Conservation (phyloP, 495 filamentous ascomycete genomes). For the Penicillium antarcticum region DNA sequence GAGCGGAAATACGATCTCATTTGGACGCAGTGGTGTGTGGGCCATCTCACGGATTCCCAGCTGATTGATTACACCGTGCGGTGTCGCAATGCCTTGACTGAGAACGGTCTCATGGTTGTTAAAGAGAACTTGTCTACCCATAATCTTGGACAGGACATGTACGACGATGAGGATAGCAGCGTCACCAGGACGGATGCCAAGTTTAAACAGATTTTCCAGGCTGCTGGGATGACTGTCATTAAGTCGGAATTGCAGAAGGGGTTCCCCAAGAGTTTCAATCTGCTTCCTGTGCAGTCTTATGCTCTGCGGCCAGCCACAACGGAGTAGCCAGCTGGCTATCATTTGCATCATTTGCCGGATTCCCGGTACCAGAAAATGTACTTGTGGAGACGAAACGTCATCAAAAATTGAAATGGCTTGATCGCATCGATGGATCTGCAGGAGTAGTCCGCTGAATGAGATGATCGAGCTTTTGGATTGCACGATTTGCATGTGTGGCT, state of each 20-base stretch:
- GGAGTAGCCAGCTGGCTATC: neutral
- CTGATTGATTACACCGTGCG: slow-evolving; percentile 63
- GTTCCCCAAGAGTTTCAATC: slow-evolving; percentile 57
- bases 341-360: neutral
- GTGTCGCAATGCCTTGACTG: slow-evolving; percentile 53
- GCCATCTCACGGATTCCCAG: slow-evolving; percentile 79
- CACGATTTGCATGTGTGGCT: neutral
- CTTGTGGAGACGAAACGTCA: too few relatives aligned
- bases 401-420: neutral
- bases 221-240: slow-evolving; percentile 64
- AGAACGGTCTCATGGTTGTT: slow-evolving; percentile 61
- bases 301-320: slow-evolving; percentile 46
- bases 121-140: slow-evolving; percentile 83
- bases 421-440: neutral
- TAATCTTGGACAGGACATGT: slow-evolving; percentile 56
- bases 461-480: neutral
- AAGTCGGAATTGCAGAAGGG: slow-evolving; percentile 75
- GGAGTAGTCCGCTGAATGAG: neutral
- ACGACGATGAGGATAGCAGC: slow-evolving; percentile 74
- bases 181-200: slow-evolving; percentile 75
- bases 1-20: slow-evolving; percentile 55
- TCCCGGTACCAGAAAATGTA: too few relatives aligned
- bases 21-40: slow-evolving; percentile 89
- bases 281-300: slow-evolving; percentile 71
- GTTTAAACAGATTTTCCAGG: slow-evolving; percentile 64